Evolutionary conservation across 2,329 filamentous ascomycete species (phyloP), one percentile per base, ranked within the genome.

Genomic region (Scleromitrula shiraiana): DNA sequence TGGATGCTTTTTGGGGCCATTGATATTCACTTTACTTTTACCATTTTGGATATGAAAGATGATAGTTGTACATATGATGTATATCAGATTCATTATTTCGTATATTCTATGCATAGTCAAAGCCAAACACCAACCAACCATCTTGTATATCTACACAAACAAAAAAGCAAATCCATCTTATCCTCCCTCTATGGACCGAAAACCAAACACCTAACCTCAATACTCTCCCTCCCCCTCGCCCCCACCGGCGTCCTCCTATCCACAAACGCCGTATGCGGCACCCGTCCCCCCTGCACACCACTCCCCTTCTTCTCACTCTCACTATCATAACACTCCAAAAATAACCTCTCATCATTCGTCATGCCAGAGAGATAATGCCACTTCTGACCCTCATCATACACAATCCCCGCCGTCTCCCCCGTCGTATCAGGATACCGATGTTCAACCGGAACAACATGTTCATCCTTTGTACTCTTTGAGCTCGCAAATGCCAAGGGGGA

Each of bases 121-220:
- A n/a, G n/a, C n/a, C n/a, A n/a, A n/a, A n/a, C n/a, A n/a, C n/a
- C n/a, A n/a, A n/a, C n/a, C n/a, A n/a, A n/a, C n/a, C n/a, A n/a
- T n/a, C n/a, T n/a, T n/a, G n/a, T n/a, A n/a, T n/a, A n/a, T n/a
- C n/a, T n/a, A n/a, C n/a, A n/a, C n/a, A n/a, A n/a, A n/a, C n/a
- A n/a, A n/a, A n/a, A n/a, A n/a, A n/a, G n/a, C n/a, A n/a, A n/a
- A n/a, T n/a, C n/a, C n/a, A n/a, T n/a, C n/a, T n/a, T 10, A 44
- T 15, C 20, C 29, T 1, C 22, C 26, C n/a, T 22, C 59, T 47
- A 62, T 43, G 59, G 60, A 12, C 84, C 85, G 73, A 95, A 95
- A 0, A 95, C 85, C 65, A 95, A 71, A 29, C 86, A 82, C 58
- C 90, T 76, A 14, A 95, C 85, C 67, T 96, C 90, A 63, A 96